Conservation (phyloP, 352 stramenopile species). For the Globisporangium solare region DNA sequence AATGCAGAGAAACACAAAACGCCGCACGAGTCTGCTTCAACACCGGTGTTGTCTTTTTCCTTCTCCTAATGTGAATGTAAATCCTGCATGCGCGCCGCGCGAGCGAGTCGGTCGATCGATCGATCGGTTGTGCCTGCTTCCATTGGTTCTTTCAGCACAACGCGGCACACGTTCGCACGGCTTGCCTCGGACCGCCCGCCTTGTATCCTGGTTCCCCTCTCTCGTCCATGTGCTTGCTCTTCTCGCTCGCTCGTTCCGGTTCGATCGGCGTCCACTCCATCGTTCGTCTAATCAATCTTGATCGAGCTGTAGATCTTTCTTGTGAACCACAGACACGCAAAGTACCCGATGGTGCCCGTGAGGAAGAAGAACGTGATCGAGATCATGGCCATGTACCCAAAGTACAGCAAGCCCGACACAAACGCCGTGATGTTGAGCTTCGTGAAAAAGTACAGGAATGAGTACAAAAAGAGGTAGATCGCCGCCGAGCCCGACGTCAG, state of each 20-base stretch:
- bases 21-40: too few relatives aligned
- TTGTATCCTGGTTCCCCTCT: not conserved
- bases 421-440: conserved; percentile 97
- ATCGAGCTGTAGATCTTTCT: conserved; percentile 98
- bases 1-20: too few relatives aligned
- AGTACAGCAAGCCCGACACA: conserved; percentile 95
- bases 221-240: not conserved
- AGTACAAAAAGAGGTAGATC: conserved; percentile 99
- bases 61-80: too few relatives aligned
- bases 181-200: too few relatives aligned
- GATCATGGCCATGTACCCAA: conserved; percentile 99
- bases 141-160: too few relatives aligned
- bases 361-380: conserved; percentile 97
- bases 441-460: conserved; percentile 97
- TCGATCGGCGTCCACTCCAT: not conserved
- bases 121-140: too few relatives aligned
- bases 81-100: too few relatives aligned
- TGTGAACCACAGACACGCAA: conserved; percentile 98
- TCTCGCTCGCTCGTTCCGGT: not conserved
- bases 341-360: conserved; percentile 95
- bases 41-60: too few relatives aligned
- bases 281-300: conserved; percentile 84
- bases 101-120: too few relatives aligned
- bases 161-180: too few relatives aligned
- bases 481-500: conserved; percentile 94